Evolutionary conservation across 2,329 filamentous ascomycete genomes (phyloP).

Genomic region (Penicillium sp.): DNA sequence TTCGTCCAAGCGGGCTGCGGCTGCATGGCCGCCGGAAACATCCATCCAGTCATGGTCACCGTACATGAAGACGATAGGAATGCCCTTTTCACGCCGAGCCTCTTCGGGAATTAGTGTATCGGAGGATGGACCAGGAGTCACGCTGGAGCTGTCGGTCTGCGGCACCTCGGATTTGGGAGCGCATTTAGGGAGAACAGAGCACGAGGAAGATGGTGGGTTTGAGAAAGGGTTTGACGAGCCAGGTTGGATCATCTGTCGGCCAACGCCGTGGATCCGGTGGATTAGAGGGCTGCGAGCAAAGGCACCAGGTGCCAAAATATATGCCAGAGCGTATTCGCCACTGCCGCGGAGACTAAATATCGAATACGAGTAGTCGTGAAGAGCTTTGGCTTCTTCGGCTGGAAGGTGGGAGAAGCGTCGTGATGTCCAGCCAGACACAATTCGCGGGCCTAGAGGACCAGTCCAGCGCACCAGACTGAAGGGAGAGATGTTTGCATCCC

Average conservation of each 20-base stretch:
- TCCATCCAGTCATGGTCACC: constrained; percentile 99
- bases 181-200: constrained; percentile 19
- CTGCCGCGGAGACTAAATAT: constrained; percentile 91
- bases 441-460: constrained; percentile 84
- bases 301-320: constrained; percentile 90
- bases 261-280: constrained; percentile 81
- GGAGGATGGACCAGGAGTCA: constrained; percentile 14
- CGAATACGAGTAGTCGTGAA: constrained; percentile 93
- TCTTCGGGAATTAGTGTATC: constrained; percentile 17
- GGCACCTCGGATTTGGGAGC: not conserved
- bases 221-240: constrained; percentile 21
- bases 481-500: constrained; percentile 95
- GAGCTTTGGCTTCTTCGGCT: constrained; percentile 73
- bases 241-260: constrained; percentile 65
- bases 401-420: constrained; percentile 90
- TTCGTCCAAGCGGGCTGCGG: constrained; percentile 76
- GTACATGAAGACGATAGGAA: constrained; percentile 92
- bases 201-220: constrained; percentile 18
- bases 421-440: constrained; percentile 94
- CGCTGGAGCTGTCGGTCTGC: constrained; percentile 40
- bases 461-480: constrained; percentile 88
- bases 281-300: constrained; percentile 89
- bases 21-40: constrained; percentile 78
- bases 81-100: constrained; percentile 62
- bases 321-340: constrained; percentile 90